phyloP scores from a whole-genome alignment of 2,329 filamentous ascomycete species.

The Cladosporium phlei region DNA sequence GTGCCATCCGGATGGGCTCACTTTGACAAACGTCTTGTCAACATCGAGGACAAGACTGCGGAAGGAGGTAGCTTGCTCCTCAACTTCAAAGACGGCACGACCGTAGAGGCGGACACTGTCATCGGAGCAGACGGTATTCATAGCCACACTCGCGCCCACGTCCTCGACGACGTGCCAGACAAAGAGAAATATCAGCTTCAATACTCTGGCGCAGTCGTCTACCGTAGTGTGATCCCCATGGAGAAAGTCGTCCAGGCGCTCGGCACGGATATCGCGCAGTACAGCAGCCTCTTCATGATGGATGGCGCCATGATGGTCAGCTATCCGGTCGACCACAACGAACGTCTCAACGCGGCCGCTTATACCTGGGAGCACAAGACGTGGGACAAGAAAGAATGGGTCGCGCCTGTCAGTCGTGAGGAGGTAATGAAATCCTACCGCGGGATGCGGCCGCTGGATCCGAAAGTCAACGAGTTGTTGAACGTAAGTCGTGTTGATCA shows the following conservation, averaged over 20 bases:
- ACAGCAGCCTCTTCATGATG: slow-evolving; percentile 48
- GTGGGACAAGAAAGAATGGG: slow-evolving; percentile 22
- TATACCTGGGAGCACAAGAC: slow-evolving; percentile 21
- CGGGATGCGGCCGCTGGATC: neutral
- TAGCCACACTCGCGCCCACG: slow-evolving; percentile 47
- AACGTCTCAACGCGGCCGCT: slow-evolving; percentile 25
- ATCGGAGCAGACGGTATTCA: slow-evolving; percentile 63
- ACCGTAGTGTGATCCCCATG: slow-evolving; percentile 59
- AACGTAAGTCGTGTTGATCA: neutral
- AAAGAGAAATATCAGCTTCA: slow-evolving; percentile 43
- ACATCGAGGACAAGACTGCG: slow-evolving; percentile 23
- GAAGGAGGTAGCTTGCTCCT: slow-evolving; percentile 25
- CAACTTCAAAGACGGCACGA: slow-evolving; percentile 43
- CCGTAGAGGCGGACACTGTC: slow-evolving; percentile 42
- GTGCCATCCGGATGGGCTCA: slow-evolving; percentile 34
- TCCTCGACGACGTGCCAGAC: slow-evolving; percentile 43
- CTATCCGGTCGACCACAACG: slow-evolving; percentile 43
- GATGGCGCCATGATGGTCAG: slow-evolving; percentile 52
- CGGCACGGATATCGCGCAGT: slow-evolving; percentile 46
- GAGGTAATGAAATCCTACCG: slow-evolving; percentile 24
- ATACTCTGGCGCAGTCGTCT: slow-evolving; percentile 58
- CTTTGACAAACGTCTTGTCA: slow-evolving; percentile 26
- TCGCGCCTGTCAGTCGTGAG: slow-evolving; percentile 20
- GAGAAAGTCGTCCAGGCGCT: slow-evolving; percentile 45
- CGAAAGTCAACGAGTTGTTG: neutral